phyloP scores from a whole-genome alignment of 371 early-diverging fungal genomes.

The Haplosporangium sp. region DNA sequence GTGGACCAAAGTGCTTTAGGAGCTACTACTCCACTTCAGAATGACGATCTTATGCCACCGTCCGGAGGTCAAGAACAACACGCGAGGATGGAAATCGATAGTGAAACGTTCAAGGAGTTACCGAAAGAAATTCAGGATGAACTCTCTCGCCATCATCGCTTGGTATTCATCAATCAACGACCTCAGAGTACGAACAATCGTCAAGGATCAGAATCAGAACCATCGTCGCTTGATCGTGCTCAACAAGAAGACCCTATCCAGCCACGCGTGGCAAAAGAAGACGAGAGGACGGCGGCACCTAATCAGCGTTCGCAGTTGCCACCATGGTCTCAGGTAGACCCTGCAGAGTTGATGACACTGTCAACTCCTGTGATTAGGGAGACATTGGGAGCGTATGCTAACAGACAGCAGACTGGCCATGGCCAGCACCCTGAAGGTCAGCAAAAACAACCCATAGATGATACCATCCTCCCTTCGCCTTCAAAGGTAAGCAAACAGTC shows the following conservation, averaged over 20 bases:
- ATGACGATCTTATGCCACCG: background rate
- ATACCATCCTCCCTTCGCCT: constrained; percentile 19
- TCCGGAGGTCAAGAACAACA: too few relatives aligned
- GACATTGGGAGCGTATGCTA: constrained; percentile 57
- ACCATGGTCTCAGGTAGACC: constrained; percentile 68
- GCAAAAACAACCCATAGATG: background rate
- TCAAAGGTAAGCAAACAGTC: constrained; percentile 13
- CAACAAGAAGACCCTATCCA: too few relatives aligned
- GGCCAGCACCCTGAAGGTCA: background rate
- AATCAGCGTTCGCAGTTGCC: too few relatives aligned
- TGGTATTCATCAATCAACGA: constrained; percentile 15
- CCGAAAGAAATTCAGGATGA: constrained; percentile 44
- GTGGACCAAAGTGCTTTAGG: too few relatives aligned
- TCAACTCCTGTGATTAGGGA: constrained; percentile 58
- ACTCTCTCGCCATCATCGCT: constrained; percentile 19
- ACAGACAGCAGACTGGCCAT: background rate
- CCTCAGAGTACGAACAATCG: background rate
- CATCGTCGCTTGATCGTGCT: too few relatives aligned
- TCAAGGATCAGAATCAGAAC: background rate
- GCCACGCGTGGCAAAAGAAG: too few relatives aligned
- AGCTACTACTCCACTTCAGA: background rate
- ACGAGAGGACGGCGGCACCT: too few relatives aligned
- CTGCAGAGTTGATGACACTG: constrained; percentile 56
- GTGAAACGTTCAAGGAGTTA: constrained; percentile 30
- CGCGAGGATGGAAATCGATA: constrained; percentile 44